These are phyloP conservation scores for Aspergillus hiratsukae DNA, from an alignment of 2,329 filamentous ascomycete genomes.

Conservation along the genomic window DNA sequence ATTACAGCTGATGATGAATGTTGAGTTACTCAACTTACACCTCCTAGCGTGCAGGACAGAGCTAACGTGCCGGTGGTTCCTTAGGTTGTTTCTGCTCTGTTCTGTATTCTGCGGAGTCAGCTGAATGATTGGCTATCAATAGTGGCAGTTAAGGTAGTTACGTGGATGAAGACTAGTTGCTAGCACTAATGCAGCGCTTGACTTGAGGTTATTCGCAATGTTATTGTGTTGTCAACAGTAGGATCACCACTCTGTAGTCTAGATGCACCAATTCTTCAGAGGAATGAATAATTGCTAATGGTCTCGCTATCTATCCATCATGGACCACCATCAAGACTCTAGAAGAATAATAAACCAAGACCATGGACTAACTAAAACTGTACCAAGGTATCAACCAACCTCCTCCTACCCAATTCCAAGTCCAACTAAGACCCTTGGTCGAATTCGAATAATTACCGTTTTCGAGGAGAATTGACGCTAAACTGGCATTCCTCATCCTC, in stretches of 20 bases:
- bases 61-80: not conserved
- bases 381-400: not conserved
- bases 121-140: too few relatives aligned
- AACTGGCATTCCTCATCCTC: not conserved
- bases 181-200: not conserved
- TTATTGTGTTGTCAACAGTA: not conserved
- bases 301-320: not conserved
- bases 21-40: too few relatives aligned
- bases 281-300: too few relatives aligned
- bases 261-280: not conserved
- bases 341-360: not conserved
- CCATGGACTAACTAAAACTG: not conserved
- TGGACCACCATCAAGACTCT: too few relatives aligned
- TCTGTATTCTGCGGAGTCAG: too few relatives aligned
- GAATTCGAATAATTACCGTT: not conserved
- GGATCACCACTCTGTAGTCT: not conserved
- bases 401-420: not conserved
- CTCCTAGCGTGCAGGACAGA: too few relatives aligned
- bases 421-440: not conserved
- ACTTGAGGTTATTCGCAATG: not conserved
- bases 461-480: not conserved
- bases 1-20: not conserved
- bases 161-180: too few relatives aligned
- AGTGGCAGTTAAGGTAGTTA: too few relatives aligned
- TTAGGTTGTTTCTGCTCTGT: not conserved